Evolutionary conservation across 768 basidiomycete species (phyloP).

Genomic region (Leccinum ochraceum): DNA sequence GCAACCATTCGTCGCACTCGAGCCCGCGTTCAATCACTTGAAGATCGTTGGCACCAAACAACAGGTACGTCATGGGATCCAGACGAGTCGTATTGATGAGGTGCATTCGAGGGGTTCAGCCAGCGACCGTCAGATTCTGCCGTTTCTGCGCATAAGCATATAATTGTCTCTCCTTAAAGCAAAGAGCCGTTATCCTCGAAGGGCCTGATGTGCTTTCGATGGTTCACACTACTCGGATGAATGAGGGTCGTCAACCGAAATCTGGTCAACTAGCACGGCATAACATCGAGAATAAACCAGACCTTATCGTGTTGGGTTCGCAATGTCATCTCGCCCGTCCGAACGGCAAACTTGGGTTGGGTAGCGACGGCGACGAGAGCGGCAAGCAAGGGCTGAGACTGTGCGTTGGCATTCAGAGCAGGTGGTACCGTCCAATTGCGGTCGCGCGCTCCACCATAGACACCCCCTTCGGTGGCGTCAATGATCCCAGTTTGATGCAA

Average conservation of each 20-base stretch:
- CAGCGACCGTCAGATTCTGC: conserved; percentile 60
- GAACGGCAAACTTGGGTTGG: conserved; percentile 89
- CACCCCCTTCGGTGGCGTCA: conserved; percentile 73
- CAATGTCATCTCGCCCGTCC: conserved; percentile 63
- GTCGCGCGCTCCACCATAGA: conserved; percentile 30
- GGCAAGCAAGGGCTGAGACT: conserved; percentile 74
- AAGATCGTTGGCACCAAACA: conserved; percentile 87
- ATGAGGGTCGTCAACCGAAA: conserved; percentile 64
- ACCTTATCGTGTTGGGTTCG: conserved; percentile 88
- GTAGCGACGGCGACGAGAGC: conserved; percentile 83
- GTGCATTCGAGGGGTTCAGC: conserved; percentile 58
- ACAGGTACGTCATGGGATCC: conserved; percentile 85
- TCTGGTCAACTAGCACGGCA: conserved; percentile 12
- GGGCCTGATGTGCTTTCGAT: conserved; percentile 49
- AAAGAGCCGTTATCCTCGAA: conserved; percentile 20
- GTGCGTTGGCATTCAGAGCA: conserved; percentile 69
- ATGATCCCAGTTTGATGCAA: conserved; percentile 82
- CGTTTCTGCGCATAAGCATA: conserved; percentile 85
- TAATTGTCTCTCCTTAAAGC: conserved; percentile 59
- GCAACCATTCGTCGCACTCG: conserved; percentile 90
- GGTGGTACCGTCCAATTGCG: conserved; percentile 53
- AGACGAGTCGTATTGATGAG: conserved; percentile 81
- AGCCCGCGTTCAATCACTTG: conserved; percentile 69
- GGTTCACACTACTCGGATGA: conserved; percentile 86
- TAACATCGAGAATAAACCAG: conserved; percentile 16